Evolutionary conservation across 192 early-diverging fungal species (phyloP).

Genomic region (Coemansia sp.): DNA sequence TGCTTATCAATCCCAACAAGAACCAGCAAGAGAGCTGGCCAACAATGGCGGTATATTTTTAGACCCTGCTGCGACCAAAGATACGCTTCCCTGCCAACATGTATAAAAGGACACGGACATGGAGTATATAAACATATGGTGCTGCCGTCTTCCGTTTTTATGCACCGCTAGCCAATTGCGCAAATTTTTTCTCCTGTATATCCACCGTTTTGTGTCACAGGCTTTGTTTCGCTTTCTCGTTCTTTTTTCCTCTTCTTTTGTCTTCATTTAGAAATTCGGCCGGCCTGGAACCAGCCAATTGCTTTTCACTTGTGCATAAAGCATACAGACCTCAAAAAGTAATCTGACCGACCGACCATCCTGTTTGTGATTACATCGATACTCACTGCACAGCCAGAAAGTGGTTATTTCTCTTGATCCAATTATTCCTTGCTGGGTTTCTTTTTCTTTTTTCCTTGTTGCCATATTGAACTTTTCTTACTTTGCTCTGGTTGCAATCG

Average conservation of each 20-base stretch:
- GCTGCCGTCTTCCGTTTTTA: background rate
- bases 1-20: too few species aligned
- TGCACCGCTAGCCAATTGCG: background rate
- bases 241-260: background rate
- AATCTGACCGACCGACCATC: background rate
- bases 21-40: too few species aligned
- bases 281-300: conserved; percentile 15
- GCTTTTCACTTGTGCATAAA: background rate
- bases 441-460: background rate
- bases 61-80: too few species aligned
- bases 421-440: background rate
- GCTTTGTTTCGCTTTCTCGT: background rate
- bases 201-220: conserved; percentile 6
- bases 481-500: background rate
- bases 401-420: too few species aligned
- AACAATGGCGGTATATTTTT: too few species aligned
- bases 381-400: too few species aligned
- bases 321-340: background rate
- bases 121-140: too few species aligned
- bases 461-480: background rate
- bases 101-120: too few species aligned
- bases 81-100: too few species aligned
- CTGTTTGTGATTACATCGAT: background rate
- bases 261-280: conserved; percentile 4
- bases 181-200: background rate